phyloP scores from a whole-genome alignment of 345 rosid species.

The Passiflora organensis region DNA sequence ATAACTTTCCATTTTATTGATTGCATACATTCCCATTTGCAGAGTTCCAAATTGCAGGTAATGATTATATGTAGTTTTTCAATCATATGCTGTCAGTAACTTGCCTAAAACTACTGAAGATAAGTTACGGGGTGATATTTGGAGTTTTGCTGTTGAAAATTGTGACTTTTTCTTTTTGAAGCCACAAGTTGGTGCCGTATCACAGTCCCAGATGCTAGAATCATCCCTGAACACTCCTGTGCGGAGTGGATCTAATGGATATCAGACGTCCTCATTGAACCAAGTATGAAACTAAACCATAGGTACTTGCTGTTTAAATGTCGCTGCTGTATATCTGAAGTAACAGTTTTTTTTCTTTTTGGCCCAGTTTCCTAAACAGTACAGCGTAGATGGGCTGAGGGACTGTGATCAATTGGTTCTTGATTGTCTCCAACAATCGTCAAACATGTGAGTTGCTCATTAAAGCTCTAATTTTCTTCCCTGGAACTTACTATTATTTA shows the following conservation, averaged over 20 bases:
- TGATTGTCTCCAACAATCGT: constrained; percentile 66
- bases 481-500: background rate
- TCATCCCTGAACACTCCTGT: constrained; percentile 33
- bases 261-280: constrained; percentile 34
- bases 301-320: background rate
- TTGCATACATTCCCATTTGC: constrained; percentile 62
- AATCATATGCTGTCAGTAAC: background rate
- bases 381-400: constrained; percentile 50
- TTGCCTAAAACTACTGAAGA: background rate
- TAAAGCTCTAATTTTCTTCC: background rate
- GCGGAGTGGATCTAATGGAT: constrained; percentile 31
- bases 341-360: constrained; percentile 5
- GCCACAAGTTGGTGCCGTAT: constrained; percentile 29
- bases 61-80: background rate
- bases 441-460: constrained; percentile 55
- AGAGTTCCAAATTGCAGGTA: constrained; percentile 62
- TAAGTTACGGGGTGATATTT: background rate
- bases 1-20: constrained; percentile 81
- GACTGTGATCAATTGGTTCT: constrained; percentile 70
- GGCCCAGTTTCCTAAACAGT: constrained; percentile 43
- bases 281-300: constrained; percentile 37
- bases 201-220: constrained; percentile 38
- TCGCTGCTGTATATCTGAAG: background rate
- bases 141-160: constrained; percentile 2
- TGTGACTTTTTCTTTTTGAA: constrained; percentile 13